A percentile compares a stretch with the other conserved stretches of the same genome.
phyloP scores from a whole-genome alignment of 768 basidiomycete species.

The Phanerochaete sordida region DNA sequence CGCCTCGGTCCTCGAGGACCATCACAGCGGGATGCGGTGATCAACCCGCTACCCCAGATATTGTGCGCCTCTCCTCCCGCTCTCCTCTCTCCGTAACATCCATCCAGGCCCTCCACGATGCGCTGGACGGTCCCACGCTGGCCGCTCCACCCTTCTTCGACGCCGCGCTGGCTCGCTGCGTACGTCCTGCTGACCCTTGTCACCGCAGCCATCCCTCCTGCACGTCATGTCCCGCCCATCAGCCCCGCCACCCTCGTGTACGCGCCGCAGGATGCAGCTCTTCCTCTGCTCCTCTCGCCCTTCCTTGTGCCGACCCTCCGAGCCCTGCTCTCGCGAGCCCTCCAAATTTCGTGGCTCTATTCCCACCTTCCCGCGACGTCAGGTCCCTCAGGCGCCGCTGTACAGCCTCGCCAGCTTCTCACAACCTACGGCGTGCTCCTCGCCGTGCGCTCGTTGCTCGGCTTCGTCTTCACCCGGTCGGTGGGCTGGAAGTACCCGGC shows the following conservation, averaged over 20 bases:
- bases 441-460: neutral
- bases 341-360: conserved; percentile 1
- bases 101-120: too few relatives aligned
- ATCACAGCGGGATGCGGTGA: too few relatives aligned
- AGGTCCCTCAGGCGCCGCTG: neutral
- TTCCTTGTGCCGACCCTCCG: neutral
- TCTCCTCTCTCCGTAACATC: too few relatives aligned
- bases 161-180: neutral
- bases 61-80: too few relatives aligned
- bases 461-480: conserved; percentile 4
- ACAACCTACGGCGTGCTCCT: neutral
- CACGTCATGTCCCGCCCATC: neutral
- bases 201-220: neutral
- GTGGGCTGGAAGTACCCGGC: conserved; percentile 7
- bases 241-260: conserved; percentile 6
- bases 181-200: neutral
- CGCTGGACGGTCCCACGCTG: too few relatives aligned
- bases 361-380: neutral
- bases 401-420: neutral
- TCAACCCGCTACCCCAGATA: too few relatives aligned
- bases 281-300: conserved; percentile 7
- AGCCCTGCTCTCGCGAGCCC: neutral
- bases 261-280: neutral
- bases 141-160: neutral
- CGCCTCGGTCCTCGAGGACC: too few relatives aligned